These are phyloP conservation scores for Pinus albicaulis DNA, from an alignment of 75 land plant genomes.

Conservation along the genomic window DNA sequence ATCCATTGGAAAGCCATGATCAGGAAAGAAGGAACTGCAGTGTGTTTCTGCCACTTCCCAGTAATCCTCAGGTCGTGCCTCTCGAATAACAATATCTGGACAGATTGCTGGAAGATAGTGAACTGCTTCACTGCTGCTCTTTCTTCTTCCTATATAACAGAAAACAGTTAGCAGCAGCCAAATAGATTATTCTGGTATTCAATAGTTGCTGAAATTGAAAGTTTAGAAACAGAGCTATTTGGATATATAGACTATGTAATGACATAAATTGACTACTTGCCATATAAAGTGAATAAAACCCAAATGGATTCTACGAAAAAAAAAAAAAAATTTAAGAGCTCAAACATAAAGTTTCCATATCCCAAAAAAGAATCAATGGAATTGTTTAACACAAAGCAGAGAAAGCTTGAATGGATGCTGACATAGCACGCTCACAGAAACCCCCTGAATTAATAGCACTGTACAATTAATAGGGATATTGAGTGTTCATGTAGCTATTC, in stretches of 20 bases:
- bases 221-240: not conserved
- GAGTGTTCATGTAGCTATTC: not conserved
- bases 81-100: conserved; percentile 60
- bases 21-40: conserved; percentile 71
- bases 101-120: conserved; percentile 49
- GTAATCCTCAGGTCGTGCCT: conserved; percentile 61
- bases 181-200: not conserved
- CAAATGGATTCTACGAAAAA: not conserved
- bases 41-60: conserved; percentile 86
- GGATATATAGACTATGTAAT: not conserved
- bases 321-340: not conserved
- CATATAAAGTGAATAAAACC: not conserved
- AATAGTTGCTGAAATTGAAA: not conserved
- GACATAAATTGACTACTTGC: not conserved
- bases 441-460: not conserved
- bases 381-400: not conserved
- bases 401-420: not conserved
- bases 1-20: conserved; percentile 61
- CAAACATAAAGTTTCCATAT: not conserved
- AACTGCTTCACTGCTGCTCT: conserved; percentile 35
- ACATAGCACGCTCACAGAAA: not conserved
- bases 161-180: not conserved
- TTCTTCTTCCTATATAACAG: not conserved
- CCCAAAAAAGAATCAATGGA: not conserved
- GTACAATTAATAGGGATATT: not conserved